A percentile compares a stretch with the other conserved stretches of the same genome.
phyloP scores from a whole-genome alignment of 179 eudicot species.

The Nepenthes alata region DNA sequence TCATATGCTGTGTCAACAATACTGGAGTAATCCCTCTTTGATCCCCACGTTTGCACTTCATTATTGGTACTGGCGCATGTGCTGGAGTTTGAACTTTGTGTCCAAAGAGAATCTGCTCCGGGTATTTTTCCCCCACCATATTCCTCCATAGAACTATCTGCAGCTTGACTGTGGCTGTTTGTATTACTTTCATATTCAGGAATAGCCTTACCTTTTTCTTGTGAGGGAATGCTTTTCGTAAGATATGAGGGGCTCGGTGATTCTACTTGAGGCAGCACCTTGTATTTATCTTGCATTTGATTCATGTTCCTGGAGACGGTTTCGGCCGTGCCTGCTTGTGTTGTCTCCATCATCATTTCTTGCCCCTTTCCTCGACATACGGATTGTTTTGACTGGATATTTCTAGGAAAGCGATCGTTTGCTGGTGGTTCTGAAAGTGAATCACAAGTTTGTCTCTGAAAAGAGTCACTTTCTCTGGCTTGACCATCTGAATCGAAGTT shows the following conservation, averaged over 20 bases:
- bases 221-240: constrained; percentile 2
- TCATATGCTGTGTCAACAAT: neutral
- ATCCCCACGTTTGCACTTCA: neutral
- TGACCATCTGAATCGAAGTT: constrained; percentile 31
- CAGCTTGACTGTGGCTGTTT: constrained; percentile 4
- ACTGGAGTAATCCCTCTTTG: constrained; percentile 2
- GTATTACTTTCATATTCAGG: neutral
- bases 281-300: constrained; percentile 13
- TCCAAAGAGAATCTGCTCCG: neutral
- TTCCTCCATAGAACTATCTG: neutral
- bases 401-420: constrained; percentile 7
- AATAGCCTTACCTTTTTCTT: constrained; percentile 1
- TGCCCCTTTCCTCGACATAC: constrained; percentile 9
- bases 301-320: constrained; percentile 11
- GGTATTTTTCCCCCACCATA: neutral
- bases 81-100: neutral
- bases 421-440: constrained; percentile 10
- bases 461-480: constrained; percentile 14
- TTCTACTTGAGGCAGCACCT: constrained; percentile 13
- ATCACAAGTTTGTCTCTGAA: constrained; percentile 16
- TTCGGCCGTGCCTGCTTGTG: constrained; percentile 11
- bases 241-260: constrained; percentile 3
- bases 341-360: constrained; percentile 6
- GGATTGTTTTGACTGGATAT: constrained; percentile 3
- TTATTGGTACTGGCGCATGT: neutral